Conservation (phyloP, 2,329 filamentous ascomycete species). For the Epichloe sp. region DNA sequence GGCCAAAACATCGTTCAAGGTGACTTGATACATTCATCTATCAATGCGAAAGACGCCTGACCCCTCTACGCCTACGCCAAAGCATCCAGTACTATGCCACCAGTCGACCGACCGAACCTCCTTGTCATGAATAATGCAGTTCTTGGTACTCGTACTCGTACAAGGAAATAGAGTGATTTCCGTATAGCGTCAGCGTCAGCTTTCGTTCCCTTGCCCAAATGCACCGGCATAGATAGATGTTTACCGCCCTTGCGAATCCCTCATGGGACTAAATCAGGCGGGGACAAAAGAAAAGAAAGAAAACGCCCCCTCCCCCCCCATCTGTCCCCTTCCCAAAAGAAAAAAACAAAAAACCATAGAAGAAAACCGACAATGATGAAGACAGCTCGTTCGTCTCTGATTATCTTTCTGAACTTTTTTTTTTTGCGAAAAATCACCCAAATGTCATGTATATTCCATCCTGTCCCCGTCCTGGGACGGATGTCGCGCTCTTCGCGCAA, state of each 20-base stretch:
- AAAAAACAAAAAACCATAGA: background rate
- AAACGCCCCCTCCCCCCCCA: too few relatives aligned
- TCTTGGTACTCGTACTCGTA: slow-evolving; percentile 1
- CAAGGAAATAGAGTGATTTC: background rate
- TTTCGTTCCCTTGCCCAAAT: background rate
- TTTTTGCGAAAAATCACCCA: background rate
- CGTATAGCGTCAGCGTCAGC: background rate
- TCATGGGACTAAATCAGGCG: background rate
- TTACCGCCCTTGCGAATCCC: too few relatives aligned
- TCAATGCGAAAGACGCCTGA: background rate
- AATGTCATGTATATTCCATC: slow-evolving; percentile 4
- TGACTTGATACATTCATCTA: background rate
- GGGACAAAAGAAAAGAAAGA: background rate
- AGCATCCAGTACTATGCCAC: too few relatives aligned
- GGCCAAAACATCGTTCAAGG: background rate
- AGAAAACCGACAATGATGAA: background rate
- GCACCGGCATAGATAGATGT: background rate
- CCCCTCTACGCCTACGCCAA: background rate
- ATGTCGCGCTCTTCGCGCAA: background rate
- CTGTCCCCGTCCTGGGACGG: background rate
- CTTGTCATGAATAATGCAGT: slow-evolving; percentile 2
- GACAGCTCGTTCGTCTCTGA: background rate
- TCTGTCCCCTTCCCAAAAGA: background rate
- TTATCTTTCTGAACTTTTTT: slow-evolving; percentile 6
- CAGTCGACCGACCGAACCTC: background rate